Percentiles rank a stretch among this genome's conserved stretches.
Evolutionary conservation across 1,139 yeast species (phyloP).

Genomic region (Saccharomyces hybrid): DNA sequence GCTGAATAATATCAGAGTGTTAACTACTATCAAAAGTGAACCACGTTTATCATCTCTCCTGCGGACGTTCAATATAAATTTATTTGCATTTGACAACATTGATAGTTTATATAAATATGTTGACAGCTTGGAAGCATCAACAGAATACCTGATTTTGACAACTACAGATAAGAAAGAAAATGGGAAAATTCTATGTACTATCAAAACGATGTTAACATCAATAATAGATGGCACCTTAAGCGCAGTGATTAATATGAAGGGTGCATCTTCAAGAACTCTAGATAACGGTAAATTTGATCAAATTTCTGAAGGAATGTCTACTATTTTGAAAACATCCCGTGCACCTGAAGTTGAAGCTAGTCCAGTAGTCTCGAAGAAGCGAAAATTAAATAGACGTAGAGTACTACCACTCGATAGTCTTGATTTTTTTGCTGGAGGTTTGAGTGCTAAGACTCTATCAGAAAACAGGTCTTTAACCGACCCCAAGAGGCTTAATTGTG

Average conservation of each 20-base stretch:
- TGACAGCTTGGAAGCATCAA: background rate
- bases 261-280: background rate
- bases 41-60: background rate
- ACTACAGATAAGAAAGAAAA: background rate
- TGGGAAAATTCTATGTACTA: background rate
- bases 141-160: background rate
- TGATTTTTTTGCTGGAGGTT: constrained; percentile 35
- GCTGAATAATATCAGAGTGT: background rate
- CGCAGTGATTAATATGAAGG: background rate
- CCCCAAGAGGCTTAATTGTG: background rate
- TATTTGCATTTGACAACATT: background rate
- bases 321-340: background rate
- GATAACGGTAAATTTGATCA: background rate
- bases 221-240: background rate
- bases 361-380: constrained; percentile 10
- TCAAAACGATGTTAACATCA: background rate
- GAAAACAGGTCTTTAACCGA: background rate
- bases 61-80: background rate
- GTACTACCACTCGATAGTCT: constrained; percentile 31
- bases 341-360: constrained; percentile 1
- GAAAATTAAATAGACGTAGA: constrained; percentile 18
- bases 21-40: background rate
- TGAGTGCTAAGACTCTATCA: background rate
- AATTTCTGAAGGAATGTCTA: background rate
- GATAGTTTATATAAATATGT: background rate